Evolutionary conservation across 2,329 filamentous ascomycete species (phyloP).

Genomic region (Blastomyces percursus): DNA sequence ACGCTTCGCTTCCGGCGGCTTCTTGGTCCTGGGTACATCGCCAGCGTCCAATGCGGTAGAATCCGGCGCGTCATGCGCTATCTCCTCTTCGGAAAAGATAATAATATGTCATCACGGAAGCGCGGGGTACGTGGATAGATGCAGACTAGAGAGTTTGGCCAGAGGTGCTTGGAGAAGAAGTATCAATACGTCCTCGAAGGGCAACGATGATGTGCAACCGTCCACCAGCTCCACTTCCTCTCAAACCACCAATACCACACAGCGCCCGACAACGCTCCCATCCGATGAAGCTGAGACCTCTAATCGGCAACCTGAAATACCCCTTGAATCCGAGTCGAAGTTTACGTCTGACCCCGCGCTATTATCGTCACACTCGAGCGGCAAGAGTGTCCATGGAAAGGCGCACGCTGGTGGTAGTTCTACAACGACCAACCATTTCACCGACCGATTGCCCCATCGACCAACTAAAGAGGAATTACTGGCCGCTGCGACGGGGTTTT

Average conservation of each 20-base stretch:
- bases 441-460: conserved; percentile 57
- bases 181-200: conserved; percentile 21
- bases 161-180: conserved; percentile 22
- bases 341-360: neutral
- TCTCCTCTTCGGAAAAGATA: conserved; percentile 20
- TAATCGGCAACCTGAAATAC: neutral
- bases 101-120: conserved; percentile 21
- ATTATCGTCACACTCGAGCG: neutral
- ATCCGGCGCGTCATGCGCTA: conserved; percentile 24
- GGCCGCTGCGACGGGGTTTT: conserved; percentile 83
- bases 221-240: neutral
- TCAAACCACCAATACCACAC: neutral
- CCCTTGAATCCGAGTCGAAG: neutral
- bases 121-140: conserved; percentile 15
- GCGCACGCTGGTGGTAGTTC: neutral
- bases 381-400: neutral
- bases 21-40: conserved; percentile 40
- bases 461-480: conserved; percentile 90
- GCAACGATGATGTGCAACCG: neutral
- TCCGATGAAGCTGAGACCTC: neutral
- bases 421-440: conserved; percentile 35
- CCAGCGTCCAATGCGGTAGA: conserved; percentile 25
- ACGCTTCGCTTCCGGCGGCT: conserved; percentile 45
- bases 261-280: neutral
- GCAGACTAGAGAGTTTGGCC: conserved; percentile 12